Conservation (phyloP, 73 alveolate genomes). For the Effrenium voratum region DNA sequence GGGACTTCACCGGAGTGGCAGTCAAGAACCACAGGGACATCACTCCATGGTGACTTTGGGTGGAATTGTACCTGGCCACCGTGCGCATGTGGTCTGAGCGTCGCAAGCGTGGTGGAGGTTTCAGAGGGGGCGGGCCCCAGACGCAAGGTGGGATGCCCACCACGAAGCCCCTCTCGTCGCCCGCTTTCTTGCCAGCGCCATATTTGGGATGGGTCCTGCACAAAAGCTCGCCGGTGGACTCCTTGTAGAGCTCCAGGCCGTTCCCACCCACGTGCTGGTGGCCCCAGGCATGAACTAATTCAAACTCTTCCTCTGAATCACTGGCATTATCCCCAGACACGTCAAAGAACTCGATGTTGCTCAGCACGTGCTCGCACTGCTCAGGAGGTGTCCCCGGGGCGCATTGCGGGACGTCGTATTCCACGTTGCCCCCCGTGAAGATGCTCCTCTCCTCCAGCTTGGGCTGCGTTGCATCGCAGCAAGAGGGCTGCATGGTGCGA, state of each 20-base stretch:
- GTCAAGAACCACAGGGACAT: slow-evolving; percentile 92
- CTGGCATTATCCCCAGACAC: not conserved
- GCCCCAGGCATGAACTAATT: slow-evolving; percentile 90
- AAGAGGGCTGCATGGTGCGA: slow-evolving; percentile 52
- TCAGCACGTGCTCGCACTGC: slow-evolving; percentile 67
- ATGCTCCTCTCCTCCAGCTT: not conserved
- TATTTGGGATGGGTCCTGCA: slow-evolving; percentile 79
- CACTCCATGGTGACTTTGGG: slow-evolving; percentile 82
- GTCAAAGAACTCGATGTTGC: slow-evolving; percentile 46
- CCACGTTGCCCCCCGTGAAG: slow-evolving; percentile 46
- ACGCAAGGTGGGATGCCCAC: slow-evolving; percentile 82
- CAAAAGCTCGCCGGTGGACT: slow-evolving; percentile 61
- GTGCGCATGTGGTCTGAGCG: slow-evolving; percentile 75
- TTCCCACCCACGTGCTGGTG: slow-evolving; percentile 68
- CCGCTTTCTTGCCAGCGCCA: slow-evolving; percentile 38
- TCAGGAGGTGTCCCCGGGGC: slow-evolving; percentile 44
- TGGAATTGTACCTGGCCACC: slow-evolving; percentile 74
- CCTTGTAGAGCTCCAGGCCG: slow-evolving; percentile 66
- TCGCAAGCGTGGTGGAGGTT: slow-evolving; percentile 75
- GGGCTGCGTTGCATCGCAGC: slow-evolving; percentile 81
- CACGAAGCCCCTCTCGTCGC: slow-evolving; percentile 48
- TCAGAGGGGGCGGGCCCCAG: slow-evolving; percentile 92
- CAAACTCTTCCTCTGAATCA: slow-evolving; percentile 78
- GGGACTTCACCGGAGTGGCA: slow-evolving; percentile 38
- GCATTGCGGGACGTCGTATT: slow-evolving; percentile 80